A percentile compares a stretch with the other conserved stretches of the same genome.
phyloP scores from a whole-genome alignment of 345 rosid genomes.

The Citrus mangshanensis region DNA sequence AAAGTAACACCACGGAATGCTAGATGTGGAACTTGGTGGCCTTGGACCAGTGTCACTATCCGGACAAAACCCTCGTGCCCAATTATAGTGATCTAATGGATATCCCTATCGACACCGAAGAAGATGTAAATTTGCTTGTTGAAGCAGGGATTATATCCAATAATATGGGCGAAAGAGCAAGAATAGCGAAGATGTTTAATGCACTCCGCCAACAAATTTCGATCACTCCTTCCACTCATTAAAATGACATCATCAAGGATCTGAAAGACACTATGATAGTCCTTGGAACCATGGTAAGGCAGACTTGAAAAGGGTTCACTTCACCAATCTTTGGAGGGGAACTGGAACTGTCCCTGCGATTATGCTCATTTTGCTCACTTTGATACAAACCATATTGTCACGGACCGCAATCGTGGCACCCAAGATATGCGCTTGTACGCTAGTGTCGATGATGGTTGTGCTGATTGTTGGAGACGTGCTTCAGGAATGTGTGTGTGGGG shows the following conservation, averaged over 20 bases:
- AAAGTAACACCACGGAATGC: slow-evolving; percentile 4
- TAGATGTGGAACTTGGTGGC: slow-evolving; percentile 20
- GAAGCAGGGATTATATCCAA: slow-evolving; percentile 5
- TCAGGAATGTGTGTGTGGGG: no score
- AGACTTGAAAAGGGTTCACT: slow-evolving; percentile 5
- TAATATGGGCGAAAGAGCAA: background rate
- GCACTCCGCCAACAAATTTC: slow-evolving; percentile 1
- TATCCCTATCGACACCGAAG: slow-evolving; percentile 3
- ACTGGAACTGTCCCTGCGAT: slow-evolving; percentile 14
- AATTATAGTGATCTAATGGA: background rate
- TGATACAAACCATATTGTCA: slow-evolving; percentile 3
- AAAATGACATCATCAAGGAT: background rate
- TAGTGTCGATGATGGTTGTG: no score
- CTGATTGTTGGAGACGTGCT: no score
- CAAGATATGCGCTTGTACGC: no score
- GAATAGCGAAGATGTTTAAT: slow-evolving; percentile 12
- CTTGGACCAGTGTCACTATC: slow-evolving; percentile 12
- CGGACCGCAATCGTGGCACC: no score
- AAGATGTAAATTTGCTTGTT: slow-evolving; percentile 19
- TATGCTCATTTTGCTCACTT: slow-evolving; percentile 3
- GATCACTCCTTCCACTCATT: background rate
- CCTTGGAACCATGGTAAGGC: background rate
- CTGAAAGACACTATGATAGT: background rate
- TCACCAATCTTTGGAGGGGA: slow-evolving; percentile 13
- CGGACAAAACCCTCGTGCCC: background rate